Conservation (phyloP, 495 filamentous ascomycete species). For the Aspergillus steynii region DNA sequence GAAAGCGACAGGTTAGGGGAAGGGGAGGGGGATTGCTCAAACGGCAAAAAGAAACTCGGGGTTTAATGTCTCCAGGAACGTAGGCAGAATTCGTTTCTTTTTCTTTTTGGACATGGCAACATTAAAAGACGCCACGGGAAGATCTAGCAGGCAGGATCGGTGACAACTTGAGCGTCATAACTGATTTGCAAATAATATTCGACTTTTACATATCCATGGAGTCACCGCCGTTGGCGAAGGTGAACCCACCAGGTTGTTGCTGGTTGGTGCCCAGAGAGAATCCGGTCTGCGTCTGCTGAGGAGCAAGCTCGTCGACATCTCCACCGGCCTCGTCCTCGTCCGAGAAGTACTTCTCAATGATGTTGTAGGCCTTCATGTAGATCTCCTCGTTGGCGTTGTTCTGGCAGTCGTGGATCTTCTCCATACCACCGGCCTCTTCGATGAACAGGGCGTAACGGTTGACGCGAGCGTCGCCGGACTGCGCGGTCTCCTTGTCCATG, state of each 20-base stretch:
- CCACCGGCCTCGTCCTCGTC: slow-evolving; percentile 90
- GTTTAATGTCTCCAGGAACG: neutral
- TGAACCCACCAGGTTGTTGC: slow-evolving; percentile 81
- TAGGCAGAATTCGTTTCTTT: slow-evolving; percentile 1
- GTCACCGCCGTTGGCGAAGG: slow-evolving; percentile 85
- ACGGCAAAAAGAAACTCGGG: slow-evolving; percentile 1
- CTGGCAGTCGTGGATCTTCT: slow-evolving; percentile 99
- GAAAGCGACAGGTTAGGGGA: slow-evolving; percentile 1
- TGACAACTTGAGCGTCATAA: slow-evolving; percentile 15
- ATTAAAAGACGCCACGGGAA: slow-evolving; percentile 7
- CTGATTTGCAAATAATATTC: slow-evolving; percentile 17
- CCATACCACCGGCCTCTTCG: slow-evolving; percentile 98
- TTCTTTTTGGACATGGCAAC: slow-evolving; percentile 6
- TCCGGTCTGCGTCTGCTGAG: slow-evolving; percentile 66
- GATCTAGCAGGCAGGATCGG: slow-evolving; percentile 18
- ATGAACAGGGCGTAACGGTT: slow-evolving; percentile 98
- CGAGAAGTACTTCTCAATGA: slow-evolving; percentile 99
- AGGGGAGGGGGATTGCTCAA: slow-evolving; percentile 8
- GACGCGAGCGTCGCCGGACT: slow-evolving; percentile 68
- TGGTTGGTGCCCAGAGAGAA: slow-evolving; percentile 84
- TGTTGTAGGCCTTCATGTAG: slow-evolving; percentile 99
- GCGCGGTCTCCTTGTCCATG: slow-evolving; percentile 88
- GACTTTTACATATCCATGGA: slow-evolving; percentile 95
- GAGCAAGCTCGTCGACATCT: slow-evolving; percentile 69
- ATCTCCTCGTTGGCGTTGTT: slow-evolving; percentile 99